phyloP scores from a whole-genome alignment of 306 rosid species.

The Quercus rubra region DNA sequence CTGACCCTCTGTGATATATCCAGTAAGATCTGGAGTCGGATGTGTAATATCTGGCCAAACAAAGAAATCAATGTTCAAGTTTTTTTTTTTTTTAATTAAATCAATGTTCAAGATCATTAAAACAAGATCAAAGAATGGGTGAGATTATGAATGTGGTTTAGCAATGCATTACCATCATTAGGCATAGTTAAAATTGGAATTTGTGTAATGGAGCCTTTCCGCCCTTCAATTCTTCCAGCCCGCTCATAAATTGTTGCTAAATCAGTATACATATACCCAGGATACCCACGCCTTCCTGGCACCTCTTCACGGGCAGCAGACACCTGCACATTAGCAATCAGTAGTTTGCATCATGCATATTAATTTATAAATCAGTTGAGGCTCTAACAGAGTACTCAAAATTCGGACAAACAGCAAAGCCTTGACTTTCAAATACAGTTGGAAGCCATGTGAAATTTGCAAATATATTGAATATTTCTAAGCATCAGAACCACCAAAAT shows the following conservation, averaged over 20 bases:
- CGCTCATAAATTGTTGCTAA: conserved; percentile 98
- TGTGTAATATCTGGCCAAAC: conserved; percentile 83
- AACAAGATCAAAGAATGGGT: conserved; percentile 10
- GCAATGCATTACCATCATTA: conserved; percentile 70
- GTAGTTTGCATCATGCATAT: conserved; percentile 10
- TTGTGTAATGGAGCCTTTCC: conserved; percentile 98
- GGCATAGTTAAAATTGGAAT: conserved; percentile 99
- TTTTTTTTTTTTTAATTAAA: neutral
- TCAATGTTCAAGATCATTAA: neutral
- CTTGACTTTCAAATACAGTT: conserved; percentile 5
- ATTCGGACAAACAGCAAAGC: conserved; percentile 9
- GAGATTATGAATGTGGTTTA: conserved; percentile 13
- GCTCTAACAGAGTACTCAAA: conserved; percentile 5
- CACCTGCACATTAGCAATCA: conserved; percentile 51
- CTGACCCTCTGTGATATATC: conserved; percentile 99
- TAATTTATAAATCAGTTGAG: neutral
- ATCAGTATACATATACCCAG: conserved; percentile 99
- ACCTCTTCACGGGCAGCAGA: conserved; percentile 99
- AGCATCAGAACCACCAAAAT: conserved; percentile 7
- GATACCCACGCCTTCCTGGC: conserved; percentile 99
- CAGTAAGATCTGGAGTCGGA: conserved; percentile 99
- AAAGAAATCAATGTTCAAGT: conserved; percentile 21
- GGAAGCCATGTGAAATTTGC: neutral
- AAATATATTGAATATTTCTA: neutral
- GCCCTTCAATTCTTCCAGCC: conserved; percentile 98